phyloP scores from a whole-genome alignment of 1,139 yeast genomes.

The Pichia sp. region DNA sequence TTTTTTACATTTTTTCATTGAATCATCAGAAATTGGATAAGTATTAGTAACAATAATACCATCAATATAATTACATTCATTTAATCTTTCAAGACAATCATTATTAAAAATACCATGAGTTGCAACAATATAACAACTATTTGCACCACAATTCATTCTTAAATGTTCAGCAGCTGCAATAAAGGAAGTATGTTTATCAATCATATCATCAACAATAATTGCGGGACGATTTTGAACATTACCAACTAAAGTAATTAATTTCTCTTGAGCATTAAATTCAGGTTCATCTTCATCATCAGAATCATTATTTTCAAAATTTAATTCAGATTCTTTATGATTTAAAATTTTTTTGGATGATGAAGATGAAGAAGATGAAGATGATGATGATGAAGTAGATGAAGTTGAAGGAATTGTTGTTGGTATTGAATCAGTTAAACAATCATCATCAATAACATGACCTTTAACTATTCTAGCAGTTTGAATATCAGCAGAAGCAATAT shows the following conservation, averaged over 20 bases:
- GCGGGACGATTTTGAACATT: conserved; percentile 90
- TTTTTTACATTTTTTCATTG: conserved; percentile 52
- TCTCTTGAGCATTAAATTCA: conserved; percentile 61
- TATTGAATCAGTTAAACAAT: background rate
- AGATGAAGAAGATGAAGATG: conserved; percentile 1
- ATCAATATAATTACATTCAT: conserved; percentile 75
- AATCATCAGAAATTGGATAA: conserved; percentile 71
- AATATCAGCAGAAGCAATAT: conserved; percentile 68
- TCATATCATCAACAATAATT: conserved; percentile 91
- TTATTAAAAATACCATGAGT: conserved; percentile 94
- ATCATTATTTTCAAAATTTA: conserved; percentile 59
- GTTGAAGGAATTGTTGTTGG: background rate
- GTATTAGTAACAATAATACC: conserved; percentile 92
- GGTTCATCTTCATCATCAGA: conserved; percentile 87
- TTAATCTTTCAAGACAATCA: conserved; percentile 73
- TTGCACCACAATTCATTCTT: conserved; percentile 91
- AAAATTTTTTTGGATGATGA: conserved; percentile 5
- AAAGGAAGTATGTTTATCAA: conserved; percentile 88
- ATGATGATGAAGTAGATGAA: conserved; percentile 3
- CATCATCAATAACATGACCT: conserved; percentile 93
- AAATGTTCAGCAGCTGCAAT: conserved; percentile 98
- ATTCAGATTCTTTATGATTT: conserved; percentile 24
- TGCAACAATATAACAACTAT: conserved; percentile 81
- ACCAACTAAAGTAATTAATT: conserved; percentile 91
- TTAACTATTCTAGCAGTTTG: conserved; percentile 94